A percentile compares a stretch with the other conserved stretches of the same genome.
Conservation (phyloP, 139 green algal genomes). For the Chlorella ohadii region DNA sequence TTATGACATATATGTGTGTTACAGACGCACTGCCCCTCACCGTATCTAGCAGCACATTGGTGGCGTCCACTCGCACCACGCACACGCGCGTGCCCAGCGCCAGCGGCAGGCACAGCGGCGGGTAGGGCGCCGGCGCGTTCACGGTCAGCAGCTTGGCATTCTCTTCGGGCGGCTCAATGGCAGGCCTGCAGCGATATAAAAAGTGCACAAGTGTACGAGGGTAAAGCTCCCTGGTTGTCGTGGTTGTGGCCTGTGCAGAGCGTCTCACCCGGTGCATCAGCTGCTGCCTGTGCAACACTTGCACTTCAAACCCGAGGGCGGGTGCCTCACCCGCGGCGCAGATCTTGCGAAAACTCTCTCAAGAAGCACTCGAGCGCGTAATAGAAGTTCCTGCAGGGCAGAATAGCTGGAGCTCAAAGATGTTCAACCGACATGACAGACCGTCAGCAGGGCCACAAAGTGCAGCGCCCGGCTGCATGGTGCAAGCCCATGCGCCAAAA, state of each 20-base stretch:
- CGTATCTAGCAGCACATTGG: not conserved
- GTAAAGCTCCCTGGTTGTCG: not conserved
- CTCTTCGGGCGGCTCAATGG: not conserved
- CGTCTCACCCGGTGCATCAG: not conserved
- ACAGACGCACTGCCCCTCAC: not conserved
- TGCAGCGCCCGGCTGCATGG: too few relatives aligned
- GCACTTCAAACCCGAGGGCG: too few relatives aligned
- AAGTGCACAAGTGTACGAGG: not conserved
- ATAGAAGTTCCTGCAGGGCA: constrained; percentile 4
- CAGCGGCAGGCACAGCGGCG: constrained; percentile 19
- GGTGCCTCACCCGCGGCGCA: not conserved
- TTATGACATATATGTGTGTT: too few relatives aligned
- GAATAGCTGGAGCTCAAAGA: too few relatives aligned
- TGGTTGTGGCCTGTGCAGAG: too few relatives aligned
- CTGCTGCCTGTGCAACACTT: not conserved
- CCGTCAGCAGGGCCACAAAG: too few relatives aligned
- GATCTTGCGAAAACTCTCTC: not conserved
- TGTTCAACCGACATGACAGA: too few relatives aligned
- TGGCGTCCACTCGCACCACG: constrained; percentile 7
- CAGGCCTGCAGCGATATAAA: not conserved
- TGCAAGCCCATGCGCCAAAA: too few relatives aligned
- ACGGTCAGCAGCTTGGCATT: not conserved
- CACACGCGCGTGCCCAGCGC: constrained; percentile 25
- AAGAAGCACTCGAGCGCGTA: constrained; percentile 37
- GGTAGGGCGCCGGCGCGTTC: not conserved